Conservation (phyloP, 495 filamentous ascomycete genomes). For the Pseudoneurospora amorphoporcata region DNA sequence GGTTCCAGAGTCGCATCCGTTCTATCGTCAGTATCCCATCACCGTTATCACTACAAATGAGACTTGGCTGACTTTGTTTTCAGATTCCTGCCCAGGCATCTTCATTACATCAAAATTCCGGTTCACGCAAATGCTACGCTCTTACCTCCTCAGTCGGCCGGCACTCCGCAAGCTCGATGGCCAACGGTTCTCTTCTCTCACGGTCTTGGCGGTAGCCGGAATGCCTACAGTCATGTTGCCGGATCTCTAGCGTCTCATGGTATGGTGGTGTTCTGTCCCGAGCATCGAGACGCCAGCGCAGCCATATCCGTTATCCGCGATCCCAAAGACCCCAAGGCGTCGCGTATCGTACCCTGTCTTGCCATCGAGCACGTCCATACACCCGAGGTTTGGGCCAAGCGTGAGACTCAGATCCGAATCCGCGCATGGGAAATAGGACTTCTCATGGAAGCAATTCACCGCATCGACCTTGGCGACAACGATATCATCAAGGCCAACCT, state of each 20-base stretch:
- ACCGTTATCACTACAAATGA: not conserved
- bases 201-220: slow-evolving; percentile 62
- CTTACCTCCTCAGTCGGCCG: slow-evolving; percentile 13
- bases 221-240: slow-evolving; percentile 62
- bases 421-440: slow-evolving; percentile 63
- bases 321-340: slow-evolving; percentile 24
- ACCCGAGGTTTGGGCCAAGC: slow-evolving; percentile 44
- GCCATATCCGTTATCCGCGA: slow-evolving; percentile 53
- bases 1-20: slow-evolving; percentile 43
- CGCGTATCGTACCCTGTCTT: slow-evolving; percentile 33
- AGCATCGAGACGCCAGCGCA: slow-evolving; percentile 66
- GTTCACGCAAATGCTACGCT: slow-evolving; percentile 34
- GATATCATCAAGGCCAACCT: slow-evolving; percentile 28
- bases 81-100: slow-evolving; percentile 51
- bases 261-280: slow-evolving; percentile 62
- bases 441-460: slow-evolving; percentile 49
- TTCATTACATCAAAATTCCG: slow-evolving; percentile 54
- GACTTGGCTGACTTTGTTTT: not conserved
- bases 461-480: slow-evolving; percentile 44
- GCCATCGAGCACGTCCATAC: slow-evolving; percentile 43
- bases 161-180: slow-evolving; percentile 41
- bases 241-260: slow-evolving; percentile 66
- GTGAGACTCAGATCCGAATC: slow-evolving; percentile 59
- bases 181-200: slow-evolving; percentile 76
- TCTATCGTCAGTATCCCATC: slow-evolving; percentile 42